phyloP scores from a whole-genome alignment of 139 green algal genomes.

The Bryopsis sp. region DNA sequence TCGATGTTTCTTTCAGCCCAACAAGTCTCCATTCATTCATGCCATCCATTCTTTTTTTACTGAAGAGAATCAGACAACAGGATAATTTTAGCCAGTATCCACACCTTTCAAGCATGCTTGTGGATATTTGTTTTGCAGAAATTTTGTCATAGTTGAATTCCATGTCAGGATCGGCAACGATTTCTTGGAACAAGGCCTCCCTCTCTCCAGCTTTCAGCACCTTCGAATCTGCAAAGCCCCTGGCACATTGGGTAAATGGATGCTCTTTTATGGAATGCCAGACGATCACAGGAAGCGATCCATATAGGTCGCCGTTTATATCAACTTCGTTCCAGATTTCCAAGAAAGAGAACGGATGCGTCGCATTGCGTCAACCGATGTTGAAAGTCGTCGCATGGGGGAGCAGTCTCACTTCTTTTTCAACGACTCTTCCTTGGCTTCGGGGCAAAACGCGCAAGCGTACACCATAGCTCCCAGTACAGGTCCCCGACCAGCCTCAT shows the following conservation, averaged over 20 bases:
- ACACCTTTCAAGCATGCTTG: constrained; percentile 55
- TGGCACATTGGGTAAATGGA: constrained; percentile 15
- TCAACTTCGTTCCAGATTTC: background rate
- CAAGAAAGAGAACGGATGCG: background rate
- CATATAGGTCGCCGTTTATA: background rate
- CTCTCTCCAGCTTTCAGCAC: constrained; percentile 58
- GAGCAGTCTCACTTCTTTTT: constrained; percentile 24
- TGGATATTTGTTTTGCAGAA: constrained; percentile 52
- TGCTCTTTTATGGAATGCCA: background rate
- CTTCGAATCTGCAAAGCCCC: constrained; percentile 71
- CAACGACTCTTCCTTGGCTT: constrained; percentile 25
- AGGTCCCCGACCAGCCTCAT: constrained; percentile 81
- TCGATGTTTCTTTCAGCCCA: background rate
- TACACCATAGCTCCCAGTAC: constrained; percentile 91
- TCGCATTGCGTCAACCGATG: background rate
- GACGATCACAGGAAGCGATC: background rate
- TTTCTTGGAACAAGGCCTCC: constrained; percentile 48
- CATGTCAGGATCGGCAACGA: constrained; percentile 45
- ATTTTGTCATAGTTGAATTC: constrained; percentile 55
- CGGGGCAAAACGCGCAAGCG: constrained; percentile 33
- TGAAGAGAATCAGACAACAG: background rate
- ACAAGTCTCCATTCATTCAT: background rate
- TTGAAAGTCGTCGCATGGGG: too few relatives aligned
- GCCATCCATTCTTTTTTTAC: background rate
- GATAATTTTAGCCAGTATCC: background rate